Evolutionary conservation across 768 basidiomycete species (phyloP).

Genomic region (Myochromella boudieri): DNA sequence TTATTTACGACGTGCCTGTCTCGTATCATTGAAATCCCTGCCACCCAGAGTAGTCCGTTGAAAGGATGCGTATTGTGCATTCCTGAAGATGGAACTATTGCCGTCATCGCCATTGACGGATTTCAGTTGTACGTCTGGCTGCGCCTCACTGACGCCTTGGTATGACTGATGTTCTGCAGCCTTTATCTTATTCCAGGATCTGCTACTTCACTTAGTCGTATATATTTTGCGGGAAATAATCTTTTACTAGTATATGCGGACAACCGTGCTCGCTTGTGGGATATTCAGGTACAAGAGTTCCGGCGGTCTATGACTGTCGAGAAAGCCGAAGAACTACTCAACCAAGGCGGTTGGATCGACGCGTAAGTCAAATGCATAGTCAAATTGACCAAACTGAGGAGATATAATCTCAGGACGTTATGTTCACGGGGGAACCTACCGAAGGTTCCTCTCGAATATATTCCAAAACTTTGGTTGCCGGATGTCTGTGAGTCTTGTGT

Average conservation of each 20-base stretch:
- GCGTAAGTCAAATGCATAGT: slow-evolving; percentile 44
- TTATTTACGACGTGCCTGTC: slow-evolving; percentile 67
- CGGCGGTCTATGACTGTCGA: slow-evolving; percentile 77
- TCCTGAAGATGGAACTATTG: slow-evolving; percentile 79
- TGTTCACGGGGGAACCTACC: slow-evolving; percentile 19
- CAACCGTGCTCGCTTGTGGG: slow-evolving; percentile 84
- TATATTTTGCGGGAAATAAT: slow-evolving; percentile 70
- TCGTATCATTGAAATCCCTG: slow-evolving; percentile 55
- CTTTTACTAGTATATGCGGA: slow-evolving; percentile 76
- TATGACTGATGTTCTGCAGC: slow-evolving; percentile 35
- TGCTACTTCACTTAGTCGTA: slow-evolving; percentile 56
- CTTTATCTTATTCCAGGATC: slow-evolving; percentile 83
- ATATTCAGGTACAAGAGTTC: slow-evolving; percentile 78
- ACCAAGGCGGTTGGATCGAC: slow-evolving; percentile 71
- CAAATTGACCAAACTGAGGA: background rate
- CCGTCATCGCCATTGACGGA: slow-evolving; percentile 70
- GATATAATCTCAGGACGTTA: slow-evolving; percentile 16
- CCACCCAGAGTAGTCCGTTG: slow-evolving; percentile 54
- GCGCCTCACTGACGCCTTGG: no score
- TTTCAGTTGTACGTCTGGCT: slow-evolving; percentile 68
- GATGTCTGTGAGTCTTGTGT: no score
- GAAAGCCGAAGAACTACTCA: slow-evolving; percentile 75
- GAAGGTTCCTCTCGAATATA: slow-evolving; percentile 23
- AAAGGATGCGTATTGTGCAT: slow-evolving; percentile 71
- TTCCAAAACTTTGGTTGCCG: slow-evolving; percentile 21